Conservation (phyloP, 495 filamentous ascomycete species). For the Xylaria nigripes region DNA sequence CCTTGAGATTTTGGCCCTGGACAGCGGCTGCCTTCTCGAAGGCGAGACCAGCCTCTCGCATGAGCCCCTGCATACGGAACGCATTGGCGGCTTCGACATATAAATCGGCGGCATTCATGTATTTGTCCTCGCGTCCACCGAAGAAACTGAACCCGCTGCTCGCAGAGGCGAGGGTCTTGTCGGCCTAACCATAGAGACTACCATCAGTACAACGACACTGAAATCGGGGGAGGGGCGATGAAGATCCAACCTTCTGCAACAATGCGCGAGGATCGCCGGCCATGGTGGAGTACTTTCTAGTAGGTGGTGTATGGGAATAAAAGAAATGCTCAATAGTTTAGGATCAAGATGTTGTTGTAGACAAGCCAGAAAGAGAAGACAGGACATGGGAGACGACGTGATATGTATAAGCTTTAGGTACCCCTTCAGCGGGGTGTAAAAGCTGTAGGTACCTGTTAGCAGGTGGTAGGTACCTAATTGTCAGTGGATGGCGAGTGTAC, state of each 20-base stretch:
- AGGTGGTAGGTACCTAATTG: too few species aligned
- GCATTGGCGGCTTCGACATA: slow-evolving; percentile 77
- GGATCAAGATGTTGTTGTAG: neutral
- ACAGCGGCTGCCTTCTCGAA: slow-evolving; percentile 74
- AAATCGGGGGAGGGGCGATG: slow-evolving; percentile 19
- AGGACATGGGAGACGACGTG: neutral
- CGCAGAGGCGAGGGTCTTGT: slow-evolving; percentile 63
- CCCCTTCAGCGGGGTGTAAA: neutral
- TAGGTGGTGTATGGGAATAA: neutral
- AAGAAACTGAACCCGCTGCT: slow-evolving; percentile 67
- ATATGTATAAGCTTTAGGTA: neutral
- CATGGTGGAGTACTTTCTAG: slow-evolving; percentile 26
- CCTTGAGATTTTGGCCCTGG: slow-evolving; percentile 67
- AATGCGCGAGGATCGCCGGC: slow-evolving; percentile 41
- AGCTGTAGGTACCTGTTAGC: too few species aligned
- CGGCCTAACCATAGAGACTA: slow-evolving; percentile 49
- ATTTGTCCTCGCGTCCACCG: slow-evolving; percentile 72
- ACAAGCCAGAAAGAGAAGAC: neutral
- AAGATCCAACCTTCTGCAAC: slow-evolving; percentile 32
- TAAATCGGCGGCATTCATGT: slow-evolving; percentile 71
- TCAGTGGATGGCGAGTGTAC: too few species aligned
- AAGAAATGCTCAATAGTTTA: neutral
- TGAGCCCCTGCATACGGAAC: slow-evolving; percentile 64
- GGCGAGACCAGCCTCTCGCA: slow-evolving; percentile 69
- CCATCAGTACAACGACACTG: slow-evolving; percentile 22